These are phyloP conservation scores for Mucor irregularis DNA, from an alignment of 371 early-diverging fungal species.

Conservation along the genomic window DNA sequence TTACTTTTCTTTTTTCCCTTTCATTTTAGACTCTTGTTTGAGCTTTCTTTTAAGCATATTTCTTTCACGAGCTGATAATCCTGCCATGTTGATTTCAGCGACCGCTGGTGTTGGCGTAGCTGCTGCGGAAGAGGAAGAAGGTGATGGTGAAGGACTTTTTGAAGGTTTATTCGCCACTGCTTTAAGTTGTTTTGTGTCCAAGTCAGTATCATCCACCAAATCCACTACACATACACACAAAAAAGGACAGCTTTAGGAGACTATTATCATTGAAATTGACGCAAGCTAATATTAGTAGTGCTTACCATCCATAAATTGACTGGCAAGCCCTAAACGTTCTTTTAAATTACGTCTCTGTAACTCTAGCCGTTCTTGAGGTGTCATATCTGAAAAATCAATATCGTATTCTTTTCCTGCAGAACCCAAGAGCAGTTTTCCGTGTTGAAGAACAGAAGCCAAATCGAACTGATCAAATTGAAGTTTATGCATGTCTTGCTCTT, in stretches of 20 bases:
- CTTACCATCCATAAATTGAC: constrained; percentile 89
- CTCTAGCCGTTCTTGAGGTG: constrained; percentile 83
- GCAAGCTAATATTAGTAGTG: too few relatives aligned
- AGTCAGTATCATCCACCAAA: constrained; percentile 68
- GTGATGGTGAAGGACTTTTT: constrained; percentile 35
- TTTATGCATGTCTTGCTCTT: constrained; percentile 42
- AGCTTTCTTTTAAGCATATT: constrained; percentile 87
- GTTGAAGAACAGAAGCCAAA: constrained; percentile 76
- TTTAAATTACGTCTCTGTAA: constrained; percentile 82
- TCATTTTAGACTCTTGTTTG: constrained; percentile 77
- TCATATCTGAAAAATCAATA: constrained; percentile 75
- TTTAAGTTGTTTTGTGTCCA: constrained; percentile 34
- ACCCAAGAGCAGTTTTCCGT: constrained; percentile 83
- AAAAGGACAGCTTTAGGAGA: neutral
- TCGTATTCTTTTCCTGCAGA: constrained; percentile 94
- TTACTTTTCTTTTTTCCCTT: constrained; percentile 77
- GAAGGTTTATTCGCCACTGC: constrained; percentile 23
- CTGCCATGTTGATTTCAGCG: constrained; percentile 69
- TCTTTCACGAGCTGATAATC: constrained; percentile 89
- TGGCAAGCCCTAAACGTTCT: constrained; percentile 84
- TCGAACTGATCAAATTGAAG: constrained; percentile 82
- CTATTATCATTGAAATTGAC: neutral
- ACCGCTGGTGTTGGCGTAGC: constrained; percentile 42
- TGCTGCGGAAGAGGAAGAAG: constrained; percentile 20
- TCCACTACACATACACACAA: constrained; percentile 68